A percentile compares a stretch with the other conserved stretches of the same genome.
Conservation (phyloP, 169 alveolate species). For the Plasmodium gaboni region DNA sequence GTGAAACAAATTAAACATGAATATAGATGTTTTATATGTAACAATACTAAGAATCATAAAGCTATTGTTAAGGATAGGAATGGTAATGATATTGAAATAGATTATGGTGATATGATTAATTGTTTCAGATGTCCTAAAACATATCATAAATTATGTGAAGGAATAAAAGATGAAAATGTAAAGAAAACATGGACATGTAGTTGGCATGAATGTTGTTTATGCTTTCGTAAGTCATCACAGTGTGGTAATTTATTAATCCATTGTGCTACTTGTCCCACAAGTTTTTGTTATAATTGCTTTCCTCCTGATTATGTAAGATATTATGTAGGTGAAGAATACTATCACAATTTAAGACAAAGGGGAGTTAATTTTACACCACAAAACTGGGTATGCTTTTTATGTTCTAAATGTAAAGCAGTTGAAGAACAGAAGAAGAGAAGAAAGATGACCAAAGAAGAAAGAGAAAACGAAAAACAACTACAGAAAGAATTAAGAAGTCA, state of each 20-base stretch:
- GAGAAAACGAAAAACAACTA: conserved; percentile 85
- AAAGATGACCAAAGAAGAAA: conserved; percentile 88
- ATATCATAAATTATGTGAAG: conserved; percentile 91
- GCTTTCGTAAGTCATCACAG: conserved; percentile 92
- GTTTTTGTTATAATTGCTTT: conserved; percentile 94
- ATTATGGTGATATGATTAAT: conserved; percentile 88
- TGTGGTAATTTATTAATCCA: conserved; percentile 93
- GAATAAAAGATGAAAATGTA: conserved; percentile 79
- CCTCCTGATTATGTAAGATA: conserved; percentile 92
- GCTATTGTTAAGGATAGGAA: conserved; percentile 83
- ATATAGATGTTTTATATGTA: conserved; percentile 91
- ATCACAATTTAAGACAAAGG: conserved; percentile 88
- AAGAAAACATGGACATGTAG: conserved; percentile 92
- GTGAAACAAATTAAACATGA: conserved; percentile 90
- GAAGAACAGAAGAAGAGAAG: conserved; percentile 91
- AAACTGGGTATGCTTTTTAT: conserved; percentile 91
- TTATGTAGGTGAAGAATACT: conserved; percentile 91
- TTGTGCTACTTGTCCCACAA: conserved; percentile 93
- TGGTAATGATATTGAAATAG: conserved; percentile 82
- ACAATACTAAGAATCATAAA: conserved; percentile 85
- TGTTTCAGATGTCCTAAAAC: conserved; percentile 93
- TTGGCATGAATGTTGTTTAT: conserved; percentile 94
- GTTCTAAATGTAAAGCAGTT: conserved; percentile 93
- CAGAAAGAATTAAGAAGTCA: conserved; percentile 88
- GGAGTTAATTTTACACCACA: conserved; percentile 91